A percentile compares a stretch with the other conserved stretches of the same genome.
These are phyloP conservation scores for Penicillium sp. DNA, from an alignment of 2,329 filamentous ascomycete species.

Conservation along the genomic window DNA sequence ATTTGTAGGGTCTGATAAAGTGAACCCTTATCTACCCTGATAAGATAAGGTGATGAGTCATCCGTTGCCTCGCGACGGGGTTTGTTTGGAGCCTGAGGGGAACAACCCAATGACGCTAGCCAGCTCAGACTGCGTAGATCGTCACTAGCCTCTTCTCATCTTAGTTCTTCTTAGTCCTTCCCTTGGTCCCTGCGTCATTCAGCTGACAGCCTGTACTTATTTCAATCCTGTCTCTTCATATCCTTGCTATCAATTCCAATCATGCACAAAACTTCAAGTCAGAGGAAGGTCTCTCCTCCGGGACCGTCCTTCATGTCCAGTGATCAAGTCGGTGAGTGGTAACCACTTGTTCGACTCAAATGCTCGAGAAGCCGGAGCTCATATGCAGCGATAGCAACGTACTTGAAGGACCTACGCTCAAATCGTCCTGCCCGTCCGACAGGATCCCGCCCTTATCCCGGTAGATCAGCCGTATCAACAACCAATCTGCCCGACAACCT, in stretches of 20 bases:
- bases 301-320: constrained; percentile 47
- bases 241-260: constrained; percentile 23
- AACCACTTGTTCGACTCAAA: background rate
- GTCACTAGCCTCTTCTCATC: constrained; percentile 12
- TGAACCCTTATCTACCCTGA: constrained; percentile 13
- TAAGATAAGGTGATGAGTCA: constrained; percentile 7
- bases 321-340: constrained; percentile 45
- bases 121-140: constrained; percentile 14
- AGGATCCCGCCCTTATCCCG: constrained; percentile 58
- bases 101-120: constrained; percentile 10
- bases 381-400: constrained; percentile 47
- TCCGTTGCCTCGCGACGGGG: constrained; percentile 24
- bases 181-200: background rate
- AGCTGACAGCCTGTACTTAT: constrained; percentile 11
- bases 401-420: constrained; percentile 57
- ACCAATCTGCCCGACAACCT: constrained; percentile 27
- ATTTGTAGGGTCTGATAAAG: constrained; percentile 1
- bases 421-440: constrained; percentile 56
- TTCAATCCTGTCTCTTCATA: constrained; percentile 6
- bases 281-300: constrained; percentile 47
- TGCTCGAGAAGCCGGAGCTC: constrained; percentile 1
- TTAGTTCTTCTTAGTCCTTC: constrained; percentile 3
- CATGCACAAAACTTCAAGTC: constrained; percentile 39
- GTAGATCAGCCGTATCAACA: constrained; percentile 40
- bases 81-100: constrained; percentile 27